Base-by-base conservation (phyloP, 2,329 filamentous ascomycete genomes). In the Metarhizium humberi region DNA sequence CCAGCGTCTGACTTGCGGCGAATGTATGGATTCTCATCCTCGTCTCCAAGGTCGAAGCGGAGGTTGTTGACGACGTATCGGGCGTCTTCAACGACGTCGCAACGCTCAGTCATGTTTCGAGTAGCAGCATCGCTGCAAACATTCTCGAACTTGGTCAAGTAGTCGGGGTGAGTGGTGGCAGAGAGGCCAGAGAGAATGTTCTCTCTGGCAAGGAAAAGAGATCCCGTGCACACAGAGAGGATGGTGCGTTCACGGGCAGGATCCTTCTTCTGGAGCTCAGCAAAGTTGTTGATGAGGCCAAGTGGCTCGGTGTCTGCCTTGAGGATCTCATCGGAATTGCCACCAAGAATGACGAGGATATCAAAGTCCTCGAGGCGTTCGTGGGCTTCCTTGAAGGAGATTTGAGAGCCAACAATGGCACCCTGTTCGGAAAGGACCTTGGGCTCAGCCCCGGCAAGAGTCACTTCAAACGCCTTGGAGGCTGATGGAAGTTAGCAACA, bases 11-110 rank as follows among this genome's bases (percentile, higher is more conserved):
- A 82, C 78, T 87, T 88, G 75, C 81, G 84, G 64, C 88, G 80
- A 69, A 94, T 85, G 73, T 92, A 92, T 36, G 88, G 88, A 71
- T 90, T 92, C 71, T 91, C 86, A 59, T 92, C 87, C 66, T 88
- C 83, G 66, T 92, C 84, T 58, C 87, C 86, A 62, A 94, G 77
- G 64, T 94, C 89, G 70, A 92, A 95, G 63, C 90, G 87, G 57
- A 91, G 85, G 73, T 95, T 94, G 78, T 95, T 95, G 69, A 95
- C 90, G 20, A 95, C 89, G 68, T 94, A 95, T 66, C 89, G 81
- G 66, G 80, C 79, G 60, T 89, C 86, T 66, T 94, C 88, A 66
- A 92, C 80, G 60, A 94, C 87, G 66, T 94, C 88, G 64, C 88
- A 90, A 66, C 88, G 85, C 75, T 91, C 86, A 55, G 83, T 80